Percentiles rank a stretch among this genome's conserved stretches.
Conservation (phyloP, 2,329 filamentous ascomycete genomes). For the Apiospora kogelbergensis region DNA sequence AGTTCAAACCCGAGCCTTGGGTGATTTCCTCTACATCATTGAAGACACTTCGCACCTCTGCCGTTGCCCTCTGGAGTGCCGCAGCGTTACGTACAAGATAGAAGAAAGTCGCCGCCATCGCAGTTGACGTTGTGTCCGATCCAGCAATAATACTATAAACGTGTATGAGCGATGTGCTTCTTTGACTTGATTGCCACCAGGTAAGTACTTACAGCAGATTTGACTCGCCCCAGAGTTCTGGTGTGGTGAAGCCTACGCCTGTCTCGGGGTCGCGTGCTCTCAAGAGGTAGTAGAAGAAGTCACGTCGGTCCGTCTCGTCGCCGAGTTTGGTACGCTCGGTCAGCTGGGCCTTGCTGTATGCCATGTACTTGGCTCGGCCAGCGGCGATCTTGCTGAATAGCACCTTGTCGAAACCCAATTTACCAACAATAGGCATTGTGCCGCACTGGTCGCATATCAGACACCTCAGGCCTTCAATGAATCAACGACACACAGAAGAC, state of each 20-base stretch:
- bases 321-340: slow-evolving; percentile 66
- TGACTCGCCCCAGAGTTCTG: slow-evolving; percentile 70
- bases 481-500: slow-evolving; percentile 27
- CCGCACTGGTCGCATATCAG: slow-evolving; percentile 53
- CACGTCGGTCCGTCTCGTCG: slow-evolving; percentile 65
- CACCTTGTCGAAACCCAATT: slow-evolving; percentile 64
- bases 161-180: background rate
- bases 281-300: slow-evolving; percentile 76
- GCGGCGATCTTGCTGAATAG: slow-evolving; percentile 67
- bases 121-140: slow-evolving; percentile 71
- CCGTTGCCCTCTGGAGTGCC: slow-evolving; percentile 45
- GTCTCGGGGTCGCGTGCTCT: slow-evolving; percentile 72
- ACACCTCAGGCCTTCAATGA: background rate
- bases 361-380: slow-evolving; percentile 68
- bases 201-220: slow-evolving; percentile 57
- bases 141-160: slow-evolving; percentile 62
- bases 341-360: slow-evolving; percentile 67
- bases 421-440: slow-evolving; percentile 68
- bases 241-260: slow-evolving; percentile 62
- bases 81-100: slow-evolving; percentile 56
- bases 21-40: slow-evolving; percentile 53
- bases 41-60: slow-evolving; percentile 55
- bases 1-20: slow-evolving; percentile 48
- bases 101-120: slow-evolving; percentile 62
- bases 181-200: background rate